Evolutionary conservation across 768 basidiomycete species (phyloP).

Genomic region (Ramaria sp.): DNA sequence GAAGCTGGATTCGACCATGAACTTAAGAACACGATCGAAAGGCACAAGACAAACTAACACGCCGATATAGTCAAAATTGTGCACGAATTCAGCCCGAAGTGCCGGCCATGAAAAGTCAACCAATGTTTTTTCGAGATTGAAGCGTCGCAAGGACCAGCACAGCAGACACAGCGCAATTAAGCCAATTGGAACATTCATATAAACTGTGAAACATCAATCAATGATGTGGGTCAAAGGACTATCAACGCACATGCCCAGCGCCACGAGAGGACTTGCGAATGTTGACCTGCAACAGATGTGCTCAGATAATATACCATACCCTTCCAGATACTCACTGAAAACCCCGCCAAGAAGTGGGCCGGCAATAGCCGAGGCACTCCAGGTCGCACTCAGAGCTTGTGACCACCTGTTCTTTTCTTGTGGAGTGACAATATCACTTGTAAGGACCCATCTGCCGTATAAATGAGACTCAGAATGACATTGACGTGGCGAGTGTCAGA

Average conservation of each 20-base stretch:
- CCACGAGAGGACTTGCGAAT: slow-evolving; percentile 41
- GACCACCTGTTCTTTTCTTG: slow-evolving; percentile 71
- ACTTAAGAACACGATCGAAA: not conserved
- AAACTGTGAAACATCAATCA: slow-evolving; percentile 38
- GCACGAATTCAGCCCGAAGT: slow-evolving; percentile 38
- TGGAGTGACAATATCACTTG: slow-evolving; percentile 71
- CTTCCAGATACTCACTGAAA: slow-evolving; percentile 43
- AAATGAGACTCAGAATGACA: not conserved
- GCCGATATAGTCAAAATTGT: slow-evolving; percentile 67
- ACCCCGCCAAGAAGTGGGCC: slow-evolving; percentile 76
- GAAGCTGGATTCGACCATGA: slow-evolving; percentile 29
- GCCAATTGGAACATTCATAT: slow-evolving; percentile 73
- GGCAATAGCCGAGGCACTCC: slow-evolving; percentile 78
- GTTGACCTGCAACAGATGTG: slow-evolving; percentile 7
- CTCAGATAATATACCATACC: slow-evolving; percentile 4
- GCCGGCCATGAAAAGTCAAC: slow-evolving; percentile 29
- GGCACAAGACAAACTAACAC: slow-evolving; percentile 37
- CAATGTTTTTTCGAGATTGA: slow-evolving; percentile 34
- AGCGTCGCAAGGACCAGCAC: slow-evolving; percentile 45
- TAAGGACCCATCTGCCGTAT: slow-evolving; percentile 55
- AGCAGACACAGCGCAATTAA: slow-evolving; percentile 48
- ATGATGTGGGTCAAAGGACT: slow-evolving; percentile 9
- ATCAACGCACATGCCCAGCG: slow-evolving; percentile 70
- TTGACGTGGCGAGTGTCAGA: not conserved
- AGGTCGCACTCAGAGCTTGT: slow-evolving; percentile 74